Conservation (phyloP, 768 basidiomycete species). For the Rhodosporidiobolus sp. region DNA sequence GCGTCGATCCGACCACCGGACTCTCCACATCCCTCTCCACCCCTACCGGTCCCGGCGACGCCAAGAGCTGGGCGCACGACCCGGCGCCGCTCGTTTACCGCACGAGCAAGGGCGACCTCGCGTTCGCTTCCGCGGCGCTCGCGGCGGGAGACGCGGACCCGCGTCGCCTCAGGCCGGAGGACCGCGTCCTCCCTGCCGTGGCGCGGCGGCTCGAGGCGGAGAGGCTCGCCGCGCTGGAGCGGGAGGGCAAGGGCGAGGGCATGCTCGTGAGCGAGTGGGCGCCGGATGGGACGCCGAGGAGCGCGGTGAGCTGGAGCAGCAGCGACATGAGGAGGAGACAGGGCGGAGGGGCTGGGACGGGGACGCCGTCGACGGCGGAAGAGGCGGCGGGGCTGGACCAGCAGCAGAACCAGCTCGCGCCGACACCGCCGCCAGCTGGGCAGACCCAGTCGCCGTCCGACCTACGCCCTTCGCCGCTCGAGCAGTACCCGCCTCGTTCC, state of each 20-base stretch:
- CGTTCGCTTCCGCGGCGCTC: not conserved
- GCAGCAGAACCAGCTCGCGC: too few relatives aligned
- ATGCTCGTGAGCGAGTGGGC: constrained; percentile 13
- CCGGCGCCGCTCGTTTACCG: constrained; percentile 16
- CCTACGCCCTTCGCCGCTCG: too few relatives aligned
- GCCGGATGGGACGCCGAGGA: constrained; percentile 16
- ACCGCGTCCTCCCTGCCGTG: constrained; percentile 20
- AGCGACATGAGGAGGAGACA: too few relatives aligned
- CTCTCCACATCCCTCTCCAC: not conserved
- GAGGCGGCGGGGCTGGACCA: too few relatives aligned
- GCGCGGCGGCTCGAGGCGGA: constrained; percentile 19
- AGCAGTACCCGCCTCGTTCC: too few relatives aligned
- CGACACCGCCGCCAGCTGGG: too few relatives aligned
- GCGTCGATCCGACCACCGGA: not conserved
- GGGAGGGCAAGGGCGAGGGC: not conserved
- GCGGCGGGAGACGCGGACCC: not conserved
- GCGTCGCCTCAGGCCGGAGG: not conserved
- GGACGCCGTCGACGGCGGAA: too few relatives aligned
- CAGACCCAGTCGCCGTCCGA: too few relatives aligned
- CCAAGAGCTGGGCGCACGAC: not conserved
- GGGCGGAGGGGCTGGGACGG: too few relatives aligned
- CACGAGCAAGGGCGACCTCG: constrained; percentile 17
- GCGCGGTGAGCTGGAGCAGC: not conserved
- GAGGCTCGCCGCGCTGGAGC: not conserved
- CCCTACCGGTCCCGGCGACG: not conserved